Percentiles rank a stretch among this genome's conserved stretches.
These are phyloP conservation scores for Trifolium fragiferum DNA, from an alignment of 306 rosid species.

Conservation along the genomic window DNA sequence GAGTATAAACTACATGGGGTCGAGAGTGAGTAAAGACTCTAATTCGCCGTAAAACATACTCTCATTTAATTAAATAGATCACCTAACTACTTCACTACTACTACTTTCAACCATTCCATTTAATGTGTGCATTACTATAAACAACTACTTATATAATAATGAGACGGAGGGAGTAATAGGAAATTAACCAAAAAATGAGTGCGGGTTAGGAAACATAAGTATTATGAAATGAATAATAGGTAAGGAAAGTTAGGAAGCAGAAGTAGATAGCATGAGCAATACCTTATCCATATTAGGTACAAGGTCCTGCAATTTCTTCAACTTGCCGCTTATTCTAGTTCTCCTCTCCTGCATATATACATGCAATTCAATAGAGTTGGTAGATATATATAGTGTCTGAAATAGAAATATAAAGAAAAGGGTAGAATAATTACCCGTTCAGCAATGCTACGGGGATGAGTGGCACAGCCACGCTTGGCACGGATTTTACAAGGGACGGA, in stretches of 20 bases:
- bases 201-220: background rate
- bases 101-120: background rate
- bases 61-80: background rate
- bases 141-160: background rate
- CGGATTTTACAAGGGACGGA: constrained; percentile 97
- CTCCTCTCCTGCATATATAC: constrained; percentile 71
- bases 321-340: constrained; percentile 87
- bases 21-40: background rate
- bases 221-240: background rate
- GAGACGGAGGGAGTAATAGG: too few species aligned
- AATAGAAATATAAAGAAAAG: background rate
- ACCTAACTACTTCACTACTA: background rate
- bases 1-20: too few species aligned
- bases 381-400: background rate
- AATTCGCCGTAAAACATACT: background rate
- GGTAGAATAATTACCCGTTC: constrained; percentile 65
- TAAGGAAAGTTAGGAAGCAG: background rate
- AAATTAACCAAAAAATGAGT: too few species aligned
- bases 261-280: background rate
- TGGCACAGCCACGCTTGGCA: constrained; percentile 98
- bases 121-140: background rate
- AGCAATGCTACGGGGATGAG: constrained; percentile 98
- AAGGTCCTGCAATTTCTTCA: constrained; percentile 90
- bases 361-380: background rate
- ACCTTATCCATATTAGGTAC: constrained; percentile 99